Conservation (phyloP, 441 rosid species). For the Gossypium armourianum region DNA sequence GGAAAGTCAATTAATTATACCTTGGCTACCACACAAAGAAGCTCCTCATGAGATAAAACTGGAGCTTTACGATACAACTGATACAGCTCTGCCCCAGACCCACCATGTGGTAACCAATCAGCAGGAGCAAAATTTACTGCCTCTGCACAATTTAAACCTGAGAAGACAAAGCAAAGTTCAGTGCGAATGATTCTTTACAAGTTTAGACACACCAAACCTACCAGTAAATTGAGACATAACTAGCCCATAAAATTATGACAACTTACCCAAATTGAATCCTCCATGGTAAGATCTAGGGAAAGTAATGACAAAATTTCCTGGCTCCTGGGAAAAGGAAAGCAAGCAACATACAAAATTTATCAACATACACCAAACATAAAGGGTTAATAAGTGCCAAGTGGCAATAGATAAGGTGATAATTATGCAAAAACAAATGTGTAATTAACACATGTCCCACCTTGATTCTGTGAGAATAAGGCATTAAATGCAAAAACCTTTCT, state of each 20-base stretch:
- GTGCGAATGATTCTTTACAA: background rate
- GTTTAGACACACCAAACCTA: conserved; percentile 6
- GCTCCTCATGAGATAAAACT: conserved; percentile 92
- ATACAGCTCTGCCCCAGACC: conserved; percentile 71
- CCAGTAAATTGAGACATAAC: conserved; percentile 11
- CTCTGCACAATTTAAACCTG: conserved; percentile 56
- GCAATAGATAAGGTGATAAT: background rate
- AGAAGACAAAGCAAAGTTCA: conserved; percentile 11
- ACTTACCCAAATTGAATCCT: conserved; percentile 92
- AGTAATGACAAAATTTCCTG: conserved; percentile 91
- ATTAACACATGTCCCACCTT: background rate
- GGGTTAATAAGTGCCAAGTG: background rate
- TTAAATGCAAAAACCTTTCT: background rate
- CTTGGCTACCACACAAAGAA: conserved; percentile 86
- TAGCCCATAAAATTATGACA: conserved; percentile 11
- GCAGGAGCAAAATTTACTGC: conserved; percentile 98
- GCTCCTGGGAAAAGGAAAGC: conserved; percentile 50
- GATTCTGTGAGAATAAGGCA: background rate
- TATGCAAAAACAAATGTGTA: background rate
- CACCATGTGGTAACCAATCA: conserved; percentile 96
- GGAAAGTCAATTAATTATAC: conserved; percentile 22
- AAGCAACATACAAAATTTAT: background rate
- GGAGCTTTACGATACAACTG: conserved; percentile 70
- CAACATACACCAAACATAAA: conserved; percentile 18
- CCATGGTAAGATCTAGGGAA: conserved; percentile 91